These are phyloP conservation scores for Priceomyces melissophilus DNA, from an alignment of 805 yeast genomes.

Conservation along the genomic window DNA sequence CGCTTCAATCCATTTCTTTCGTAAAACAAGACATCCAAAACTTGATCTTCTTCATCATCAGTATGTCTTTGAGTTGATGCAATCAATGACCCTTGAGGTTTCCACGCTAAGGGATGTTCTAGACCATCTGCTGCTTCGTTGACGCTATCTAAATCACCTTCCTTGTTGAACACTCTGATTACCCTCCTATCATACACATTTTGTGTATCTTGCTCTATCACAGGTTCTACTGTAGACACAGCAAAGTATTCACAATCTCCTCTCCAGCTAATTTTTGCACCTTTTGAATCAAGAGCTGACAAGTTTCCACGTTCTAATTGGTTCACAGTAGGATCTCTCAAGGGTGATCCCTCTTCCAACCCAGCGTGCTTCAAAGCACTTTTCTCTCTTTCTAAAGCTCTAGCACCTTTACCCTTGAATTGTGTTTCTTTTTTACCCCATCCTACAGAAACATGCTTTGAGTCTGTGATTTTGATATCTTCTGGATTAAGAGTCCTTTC, in stretches of 20 bases:
- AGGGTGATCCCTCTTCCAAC: constrained; percentile 51
- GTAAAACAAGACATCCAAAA: constrained; percentile 64
- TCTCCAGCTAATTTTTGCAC: constrained; percentile 76
- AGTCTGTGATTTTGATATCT: constrained; percentile 57
- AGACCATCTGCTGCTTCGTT: constrained; percentile 87
- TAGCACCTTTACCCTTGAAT: constrained; percentile 90
- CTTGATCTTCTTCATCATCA: constrained; percentile 49
- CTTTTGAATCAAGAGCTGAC: constrained; percentile 50
- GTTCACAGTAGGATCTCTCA: constrained; percentile 87
- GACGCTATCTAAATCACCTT: constrained; percentile 74
- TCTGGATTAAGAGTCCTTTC: constrained; percentile 57
- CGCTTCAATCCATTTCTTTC: constrained; percentile 93
- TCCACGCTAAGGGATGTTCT: constrained; percentile 77
- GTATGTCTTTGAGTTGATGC: constrained; percentile 72
- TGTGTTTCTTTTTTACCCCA: constrained; percentile 99
- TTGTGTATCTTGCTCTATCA: constrained; percentile 36
- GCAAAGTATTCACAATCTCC: constrained; percentile 89
- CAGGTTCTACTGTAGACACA: constrained; percentile 58
- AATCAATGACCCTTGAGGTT: constrained; percentile 84
- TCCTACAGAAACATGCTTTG: constrained; percentile 91
- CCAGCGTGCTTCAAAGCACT: constrained; percentile 62
- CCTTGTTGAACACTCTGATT: constrained; percentile 76
- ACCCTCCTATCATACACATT: constrained; percentile 58
- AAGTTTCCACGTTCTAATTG: constrained; percentile 66
- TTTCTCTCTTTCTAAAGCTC: constrained; percentile 66